Base-by-base conservation (phyloP, 805 yeast species). In the Nakazawaea populi region DNA sequence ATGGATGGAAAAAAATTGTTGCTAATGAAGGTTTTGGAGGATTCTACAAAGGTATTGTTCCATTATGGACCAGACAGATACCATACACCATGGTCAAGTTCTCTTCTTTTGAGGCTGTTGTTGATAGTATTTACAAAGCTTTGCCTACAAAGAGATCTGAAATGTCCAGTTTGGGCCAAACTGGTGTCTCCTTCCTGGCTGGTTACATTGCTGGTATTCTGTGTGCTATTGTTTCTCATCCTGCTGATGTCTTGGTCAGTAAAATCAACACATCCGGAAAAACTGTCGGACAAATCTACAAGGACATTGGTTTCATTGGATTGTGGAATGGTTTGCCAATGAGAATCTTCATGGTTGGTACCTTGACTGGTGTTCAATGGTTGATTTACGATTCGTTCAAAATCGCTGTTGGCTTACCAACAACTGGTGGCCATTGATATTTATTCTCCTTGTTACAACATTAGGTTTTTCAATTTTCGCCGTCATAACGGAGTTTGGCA, bases 21-120 rank as follows among this genome's bases (percentile, higher is more conserved):
- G 82, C 85, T 4, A 62, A 69, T 14, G 94, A 85, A 64, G 96
- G 96, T 11, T 55, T 85, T 49, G 81, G 73, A 27, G 88, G 89
- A 1, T 74, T 92, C 47, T 92, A 91, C 74, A 86, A 87, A 63
- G 98, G 98, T 49, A 71, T 92, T 49, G 85, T 82, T 8, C 98
- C 99, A 11, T 75, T 92, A 57, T 94, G 98, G 98, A 80, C 83
- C 53, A 85, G 98, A 74, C 99, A 92, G 71, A 87, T 92, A 60
- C 99, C 98, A n/a, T 92, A 92, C 74, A 92, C 98, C 30, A 91
- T 92, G 97, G 95, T 87, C 55, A 92, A 94, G 72, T 94, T 92
- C 69, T 92, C 97, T 7, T 79, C 96, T 29, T 92, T 94, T 72
- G 99, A 92, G 73, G 87, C 82, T 65, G 87, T 91, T 48, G 97